Percentiles rank a stretch among this genome's conserved stretches.
Conservation (phyloP, 345 rosid genomes). For the Melaleuca alternifolia region DNA sequence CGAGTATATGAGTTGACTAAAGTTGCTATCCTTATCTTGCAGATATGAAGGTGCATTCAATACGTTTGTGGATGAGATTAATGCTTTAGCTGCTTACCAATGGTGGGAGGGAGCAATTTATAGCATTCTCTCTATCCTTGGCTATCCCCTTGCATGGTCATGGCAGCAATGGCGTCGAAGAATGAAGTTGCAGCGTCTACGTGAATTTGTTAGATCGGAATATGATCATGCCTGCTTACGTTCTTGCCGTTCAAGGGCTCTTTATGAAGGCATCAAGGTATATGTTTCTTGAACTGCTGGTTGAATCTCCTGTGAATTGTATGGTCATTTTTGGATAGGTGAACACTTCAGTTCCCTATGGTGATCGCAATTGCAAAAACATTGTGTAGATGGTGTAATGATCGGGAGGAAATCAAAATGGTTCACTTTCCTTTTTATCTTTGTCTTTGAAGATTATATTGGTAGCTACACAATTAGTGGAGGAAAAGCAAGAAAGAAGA, state of each 20-base stretch:
- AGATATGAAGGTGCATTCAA: conserved; percentile 96
- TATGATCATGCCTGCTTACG: conserved; percentile 98
- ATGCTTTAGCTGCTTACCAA: conserved; percentile 89
- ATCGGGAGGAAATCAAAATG: background rate
- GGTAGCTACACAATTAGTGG: background rate
- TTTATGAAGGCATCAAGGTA: conserved; percentile 99
- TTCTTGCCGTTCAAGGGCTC: conserved; percentile 98
- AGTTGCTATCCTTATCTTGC: conserved; percentile 10
- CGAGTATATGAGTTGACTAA: background rate
- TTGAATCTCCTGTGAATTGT: background rate
- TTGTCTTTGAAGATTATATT: background rate
- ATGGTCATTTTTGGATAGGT: background rate
- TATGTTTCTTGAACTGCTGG: conserved; percentile 4
- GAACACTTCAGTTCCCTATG: background rate
- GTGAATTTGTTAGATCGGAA: conserved; percentile 97
- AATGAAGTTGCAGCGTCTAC: conserved; percentile 71
- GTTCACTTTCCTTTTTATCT: background rate
- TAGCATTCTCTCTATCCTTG: conserved; percentile 71
- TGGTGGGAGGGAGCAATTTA: conserved; percentile 99
- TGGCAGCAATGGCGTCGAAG: conserved; percentile 98
- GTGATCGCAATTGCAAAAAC: background rate
- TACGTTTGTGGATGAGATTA: conserved; percentile 91
- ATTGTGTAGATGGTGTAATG: background rate
- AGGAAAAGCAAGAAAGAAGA: background rate
- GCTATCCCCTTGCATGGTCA: conserved; percentile 92